A percentile compares a stretch with the other conserved stretches of the same genome.
Evolutionary conservation across 2,329 filamentous ascomycete species (phyloP).

Genomic region (Fusarium subglutinans): DNA sequence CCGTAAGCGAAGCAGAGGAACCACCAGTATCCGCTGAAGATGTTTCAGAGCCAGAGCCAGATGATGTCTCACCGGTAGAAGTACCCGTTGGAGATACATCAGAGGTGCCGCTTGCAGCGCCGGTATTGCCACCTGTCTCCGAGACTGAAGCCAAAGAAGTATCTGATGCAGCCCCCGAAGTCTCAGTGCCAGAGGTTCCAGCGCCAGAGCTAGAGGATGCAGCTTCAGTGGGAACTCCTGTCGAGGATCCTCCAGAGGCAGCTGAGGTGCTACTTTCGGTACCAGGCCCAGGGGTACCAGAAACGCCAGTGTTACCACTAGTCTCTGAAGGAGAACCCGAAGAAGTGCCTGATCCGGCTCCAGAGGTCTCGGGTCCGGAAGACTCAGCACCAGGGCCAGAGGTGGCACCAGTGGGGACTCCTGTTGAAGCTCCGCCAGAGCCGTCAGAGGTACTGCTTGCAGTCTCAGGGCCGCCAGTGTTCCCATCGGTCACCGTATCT

Average conservation of each 20-base stretch:
- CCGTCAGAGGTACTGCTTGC: background rate
- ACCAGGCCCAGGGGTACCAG: background rate
- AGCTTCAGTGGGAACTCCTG: background rate
- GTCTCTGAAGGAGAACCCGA: no score
- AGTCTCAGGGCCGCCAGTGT: background rate
- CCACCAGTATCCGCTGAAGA: background rate
- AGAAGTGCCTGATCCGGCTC: no score
- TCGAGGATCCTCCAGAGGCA: background rate
- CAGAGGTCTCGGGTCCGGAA: no score
- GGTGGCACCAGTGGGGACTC: background rate
- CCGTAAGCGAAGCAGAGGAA: background rate
- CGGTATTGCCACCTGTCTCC: background rate
- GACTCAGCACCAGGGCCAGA: background rate
- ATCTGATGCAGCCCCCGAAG: background rate
- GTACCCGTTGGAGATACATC: background rate
- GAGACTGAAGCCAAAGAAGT: background rate
- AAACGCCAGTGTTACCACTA: no score
- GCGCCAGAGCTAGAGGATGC: background rate
- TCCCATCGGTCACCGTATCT: background rate
- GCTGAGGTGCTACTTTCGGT: background rate
- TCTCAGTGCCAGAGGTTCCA: background rate
- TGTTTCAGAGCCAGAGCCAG: background rate
- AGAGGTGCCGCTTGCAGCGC: background rate
- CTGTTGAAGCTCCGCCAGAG: background rate
- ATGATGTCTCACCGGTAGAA: background rate